Base-by-base conservation (phyloP, 208 protist species). In the Leishmania martiniquensis region DNA sequence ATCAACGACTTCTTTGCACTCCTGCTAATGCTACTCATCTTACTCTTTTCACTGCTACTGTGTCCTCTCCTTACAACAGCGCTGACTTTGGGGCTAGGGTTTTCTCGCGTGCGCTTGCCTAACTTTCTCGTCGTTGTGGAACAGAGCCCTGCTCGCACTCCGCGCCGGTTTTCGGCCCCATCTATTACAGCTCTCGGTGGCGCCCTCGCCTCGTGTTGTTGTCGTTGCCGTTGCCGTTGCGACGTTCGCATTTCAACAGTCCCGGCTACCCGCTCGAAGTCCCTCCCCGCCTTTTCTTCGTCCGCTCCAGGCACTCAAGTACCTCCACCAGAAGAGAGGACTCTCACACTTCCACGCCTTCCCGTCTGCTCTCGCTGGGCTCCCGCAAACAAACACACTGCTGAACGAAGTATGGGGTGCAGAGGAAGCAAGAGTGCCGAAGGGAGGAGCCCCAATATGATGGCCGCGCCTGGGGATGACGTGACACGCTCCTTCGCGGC, bases 371-470 rank as follows among this genome's bases (percentile, higher is more conserved):
- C 13, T 42, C 39, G 12, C 32, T 65, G 10, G 10, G 6, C 32
- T 65, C 12, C 7, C 17, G 25, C n/a, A 42, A 32, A 17, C n/a
- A 39, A 65, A 34, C 59, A 34, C 59, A 34, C 4, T n/a, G n/a
- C n/a, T n/a, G 25, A 68, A 47, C 44, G 5, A 25, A 72, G 29
- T 29, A 90, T 90, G 86, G 86, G 86, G 12, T 90, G 86, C 72
- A 17, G 76, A 60, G 80, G 75, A 59, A 87, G 83, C 68, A 90
- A 85, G 57, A 72, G 73, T 60, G 73, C 65, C 83, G 13, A 42
- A 25, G 25, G 32, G 1, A 22, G 12, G 7, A 42, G 10, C 17
- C 34, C 37, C 0, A 47, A 49, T 47, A 68, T 44, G 59, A 39
- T 13, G 39, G n/a, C 10, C 34, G 34, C 4, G 20, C 13, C 52